Evolutionary conservation across 2,329 filamentous ascomycete species (phyloP).

Genomic region (Colletotrichum sp.): DNA sequence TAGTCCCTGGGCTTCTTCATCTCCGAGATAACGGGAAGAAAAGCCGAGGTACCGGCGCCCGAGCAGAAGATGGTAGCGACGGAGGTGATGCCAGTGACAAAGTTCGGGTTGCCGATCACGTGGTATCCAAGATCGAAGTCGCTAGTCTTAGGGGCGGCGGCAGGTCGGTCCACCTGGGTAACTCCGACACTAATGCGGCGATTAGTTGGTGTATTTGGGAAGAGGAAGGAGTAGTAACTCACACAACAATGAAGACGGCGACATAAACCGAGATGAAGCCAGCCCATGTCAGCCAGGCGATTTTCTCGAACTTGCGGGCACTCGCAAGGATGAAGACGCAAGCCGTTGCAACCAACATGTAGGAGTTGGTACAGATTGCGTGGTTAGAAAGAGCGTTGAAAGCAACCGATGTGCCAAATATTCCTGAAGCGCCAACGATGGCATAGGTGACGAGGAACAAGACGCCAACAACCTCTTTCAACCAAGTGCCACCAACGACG

Average conservation of each 20-base stretch:
- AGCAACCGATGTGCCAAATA: conserved; percentile 63
- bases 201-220: neutral
- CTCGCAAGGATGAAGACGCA: conserved; percentile 54
- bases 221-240: conserved; percentile 22
- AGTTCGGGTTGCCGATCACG: conserved; percentile 60
- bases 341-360: conserved; percentile 56
- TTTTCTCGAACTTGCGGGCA: conserved; percentile 63
- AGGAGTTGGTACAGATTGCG: conserved; percentile 64
- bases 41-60: conserved; percentile 63
- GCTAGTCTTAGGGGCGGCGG: conserved; percentile 63
- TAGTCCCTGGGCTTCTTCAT: conserved; percentile 66
- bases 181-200: conserved; percentile 51
- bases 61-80: conserved; percentile 65
- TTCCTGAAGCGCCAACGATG: conserved; percentile 60
- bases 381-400: conserved; percentile 66
- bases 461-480: conserved; percentile 58
- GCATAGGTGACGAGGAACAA: conserved; percentile 64
- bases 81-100: conserved; percentile 63
- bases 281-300: conserved; percentile 66
- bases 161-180: conserved; percentile 60
- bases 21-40: conserved; percentile 69
- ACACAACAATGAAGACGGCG: conserved; percentile 62
- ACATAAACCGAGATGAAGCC: conserved; percentile 64
- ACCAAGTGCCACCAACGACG: conserved; percentile 55
- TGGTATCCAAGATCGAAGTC: conserved; percentile 65